Evolutionary conservation across 805 yeast species (phyloP).

Genomic region (Teunomyces cretensis): DNA sequence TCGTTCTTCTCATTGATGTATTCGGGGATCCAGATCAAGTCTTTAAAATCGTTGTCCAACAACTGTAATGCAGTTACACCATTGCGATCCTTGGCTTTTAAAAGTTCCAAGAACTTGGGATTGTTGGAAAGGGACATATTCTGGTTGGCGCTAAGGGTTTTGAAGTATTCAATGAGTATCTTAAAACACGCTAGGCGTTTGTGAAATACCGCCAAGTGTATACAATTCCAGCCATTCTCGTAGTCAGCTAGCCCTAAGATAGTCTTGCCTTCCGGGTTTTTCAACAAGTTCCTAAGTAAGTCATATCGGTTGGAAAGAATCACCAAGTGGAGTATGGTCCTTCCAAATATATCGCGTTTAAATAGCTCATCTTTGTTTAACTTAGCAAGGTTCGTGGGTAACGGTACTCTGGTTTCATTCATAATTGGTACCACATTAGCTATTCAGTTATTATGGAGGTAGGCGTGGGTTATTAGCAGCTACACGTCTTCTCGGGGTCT

Average conservation of each 20-base stretch:
- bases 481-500: background rate
- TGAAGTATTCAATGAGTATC: conserved; percentile 28
- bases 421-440: background rate
- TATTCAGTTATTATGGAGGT: background rate
- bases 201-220: conserved; percentile 66
- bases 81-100: conserved; percentile 65
- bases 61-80: conserved; percentile 74
- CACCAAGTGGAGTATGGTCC: conserved; percentile 59
- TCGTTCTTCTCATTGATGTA: conserved; percentile 38
- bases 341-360: conserved; percentile 68
- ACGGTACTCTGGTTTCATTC: conserved; percentile 5
- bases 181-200: conserved; percentile 58
- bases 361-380: conserved; percentile 39
- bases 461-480: background rate
- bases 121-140: conserved; percentile 11
- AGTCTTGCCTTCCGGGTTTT: conserved; percentile 46
- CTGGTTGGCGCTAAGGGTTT: conserved; percentile 15
- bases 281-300: conserved; percentile 45
- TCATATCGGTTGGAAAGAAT: conserved; percentile 51
- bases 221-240: conserved; percentile 80
- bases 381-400: conserved; percentile 7
- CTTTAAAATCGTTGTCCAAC: conserved; percentile 46
- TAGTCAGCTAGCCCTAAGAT: conserved; percentile 48
- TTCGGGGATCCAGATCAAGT: conserved; percentile 43
- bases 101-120: conserved; percentile 32